Percentiles rank a stretch among this genome's conserved stretches.
Conservation (phyloP, 2,329 filamentous ascomycete species). For the Aspergillus eucalypticola region DNA sequence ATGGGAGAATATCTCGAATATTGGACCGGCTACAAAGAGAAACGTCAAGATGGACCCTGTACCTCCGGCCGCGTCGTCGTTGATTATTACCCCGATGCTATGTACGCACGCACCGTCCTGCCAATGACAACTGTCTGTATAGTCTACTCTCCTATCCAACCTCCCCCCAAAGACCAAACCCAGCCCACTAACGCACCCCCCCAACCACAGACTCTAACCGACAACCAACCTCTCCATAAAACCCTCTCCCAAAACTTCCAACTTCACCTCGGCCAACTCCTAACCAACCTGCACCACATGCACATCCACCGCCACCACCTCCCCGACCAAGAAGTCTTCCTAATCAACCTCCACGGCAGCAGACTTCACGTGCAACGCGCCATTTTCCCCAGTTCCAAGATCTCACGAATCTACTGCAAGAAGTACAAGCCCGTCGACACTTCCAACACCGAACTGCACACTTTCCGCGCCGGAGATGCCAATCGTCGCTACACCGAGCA, state of each 20-base stretch:
- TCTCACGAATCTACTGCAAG: slow-evolving; percentile 26
- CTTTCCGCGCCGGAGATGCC: neutral
- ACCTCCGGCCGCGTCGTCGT: slow-evolving; percentile 23
- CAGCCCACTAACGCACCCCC: neutral
- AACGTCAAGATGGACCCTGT: slow-evolving; percentile 23
- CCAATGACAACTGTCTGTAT: slow-evolving; percentile 29
- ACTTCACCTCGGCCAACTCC: slow-evolving; percentile 28
- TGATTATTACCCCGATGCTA: slow-evolving; percentile 16
- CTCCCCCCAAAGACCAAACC: neutral
- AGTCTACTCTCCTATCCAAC: neutral
- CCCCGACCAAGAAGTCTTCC: slow-evolving; percentile 33
- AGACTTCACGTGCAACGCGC: slow-evolving; percentile 31
- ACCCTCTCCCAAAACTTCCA: slow-evolving; percentile 28
- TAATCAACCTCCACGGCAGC: slow-evolving; percentile 31
- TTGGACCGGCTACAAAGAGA: slow-evolving; percentile 28
- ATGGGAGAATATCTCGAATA: slow-evolving; percentile 23
- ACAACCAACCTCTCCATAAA: slow-evolving; percentile 15
- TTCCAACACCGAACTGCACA: neutral
- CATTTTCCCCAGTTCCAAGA: slow-evolving; percentile 30
- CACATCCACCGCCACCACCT: slow-evolving; percentile 24
- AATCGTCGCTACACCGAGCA: slow-evolving; percentile 18
- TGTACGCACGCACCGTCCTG: slow-evolving; percentile 12
- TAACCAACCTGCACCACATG: slow-evolving; percentile 21
- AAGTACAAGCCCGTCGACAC: slow-evolving; percentile 13
- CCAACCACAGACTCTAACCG: slow-evolving; percentile 22